Percentiles rank a stretch among this genome's conserved stretches.
Evolutionary conservation across 1,284 basidiomycete genomes (phyloP).

Genomic region (Rhodotorula glutinis): DNA sequence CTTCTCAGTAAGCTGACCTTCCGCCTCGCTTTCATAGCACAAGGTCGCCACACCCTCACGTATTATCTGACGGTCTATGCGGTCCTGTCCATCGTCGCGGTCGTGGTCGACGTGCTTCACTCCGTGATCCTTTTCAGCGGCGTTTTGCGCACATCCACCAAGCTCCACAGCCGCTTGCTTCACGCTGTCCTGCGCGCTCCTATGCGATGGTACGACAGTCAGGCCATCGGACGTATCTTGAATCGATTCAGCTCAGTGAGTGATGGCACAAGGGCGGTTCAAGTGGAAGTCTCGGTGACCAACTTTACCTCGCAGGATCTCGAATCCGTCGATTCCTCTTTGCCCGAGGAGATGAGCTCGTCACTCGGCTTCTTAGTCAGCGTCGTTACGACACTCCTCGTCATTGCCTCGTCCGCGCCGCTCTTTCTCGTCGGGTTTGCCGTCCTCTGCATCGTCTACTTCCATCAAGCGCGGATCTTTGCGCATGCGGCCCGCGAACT

Average conservation of each 20-base stretch:
- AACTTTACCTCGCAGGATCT: constrained; percentile 81
- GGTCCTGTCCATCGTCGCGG: constrained; percentile 50
- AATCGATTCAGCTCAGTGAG: constrained; percentile 4
- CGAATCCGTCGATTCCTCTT: too few relatives aligned
- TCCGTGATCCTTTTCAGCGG: constrained; percentile 53
- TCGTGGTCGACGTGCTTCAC: constrained; percentile 63
- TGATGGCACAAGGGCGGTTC: too few relatives aligned
- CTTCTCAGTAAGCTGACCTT: too few relatives aligned
- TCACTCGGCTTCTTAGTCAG: too few relatives aligned
- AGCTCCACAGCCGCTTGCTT: constrained; percentile 56
- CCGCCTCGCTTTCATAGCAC: too few relatives aligned
- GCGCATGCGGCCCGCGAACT: constrained; percentile 43
- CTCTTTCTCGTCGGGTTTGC: constrained; percentile 42
- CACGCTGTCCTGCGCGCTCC: constrained; percentile 84
- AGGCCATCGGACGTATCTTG: constrained; percentile 62
- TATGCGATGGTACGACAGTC: constrained; percentile 89
- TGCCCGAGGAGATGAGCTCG: too few relatives aligned
- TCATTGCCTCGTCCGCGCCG: constrained; percentile 58
- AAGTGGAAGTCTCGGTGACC: too few relatives aligned
- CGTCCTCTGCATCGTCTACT: constrained; percentile 37
- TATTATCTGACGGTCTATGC: too few relatives aligned
- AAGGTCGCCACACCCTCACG: too few relatives aligned
- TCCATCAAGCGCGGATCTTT: constrained; percentile 35
- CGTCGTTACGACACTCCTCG: constrained; percentile 63
- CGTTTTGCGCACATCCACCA: constrained; percentile 35